Evolutionary conservation across 2,329 filamentous ascomycete species (phyloP), one percentile per base, ranked within the genome.

Genomic region (Hymenoscyphus infarciens): DNA sequence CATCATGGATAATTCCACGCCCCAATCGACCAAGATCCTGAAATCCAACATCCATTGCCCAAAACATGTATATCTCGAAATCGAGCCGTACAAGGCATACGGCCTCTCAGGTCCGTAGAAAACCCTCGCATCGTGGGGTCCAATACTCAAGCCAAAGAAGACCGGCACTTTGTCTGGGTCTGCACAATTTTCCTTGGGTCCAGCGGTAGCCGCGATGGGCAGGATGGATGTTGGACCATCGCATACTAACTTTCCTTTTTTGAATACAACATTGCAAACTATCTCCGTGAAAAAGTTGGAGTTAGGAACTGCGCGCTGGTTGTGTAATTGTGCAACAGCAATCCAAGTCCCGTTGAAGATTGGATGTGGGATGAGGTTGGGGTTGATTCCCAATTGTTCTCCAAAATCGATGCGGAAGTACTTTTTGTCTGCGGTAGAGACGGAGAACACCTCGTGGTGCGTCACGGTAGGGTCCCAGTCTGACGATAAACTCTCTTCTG

Each of bases 311-410:
- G 81, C 75, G 1, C 77, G 80, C 5, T 74, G 67, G 67, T 75
- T 72, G 22, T 75, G 69, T 59, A 75, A 74, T 68, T 85, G 83
- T 3, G 81, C 81, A 3, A 83, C 77, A 27, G 85, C 76, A 63
- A 82, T 78, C 77, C 78, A 86, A 1, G 76, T 80, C 49, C 82
- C 71, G 2, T 76, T 72, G 6, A 76, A 69, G 1, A 69, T 73
- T 2, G 82, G 83, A 68, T 86, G 84, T 0, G 84, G 82, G 45
- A 86, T 77, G 65, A 86, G 79, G 71, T 82, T 86, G 16, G 84
- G 83, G 63, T 86, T 86, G 62, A 81, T 77, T 35, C 76, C 76
- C 6, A 68, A 61, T 5, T 75, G 67, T 38, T 72, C 71, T 11
- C 74, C 77, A 65, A 86, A 83, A 16, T 76, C 72, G 69, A 86